phyloP scores from a whole-genome alignment of 148 eudicot genomes.

The Rhododendron henanense region DNA sequence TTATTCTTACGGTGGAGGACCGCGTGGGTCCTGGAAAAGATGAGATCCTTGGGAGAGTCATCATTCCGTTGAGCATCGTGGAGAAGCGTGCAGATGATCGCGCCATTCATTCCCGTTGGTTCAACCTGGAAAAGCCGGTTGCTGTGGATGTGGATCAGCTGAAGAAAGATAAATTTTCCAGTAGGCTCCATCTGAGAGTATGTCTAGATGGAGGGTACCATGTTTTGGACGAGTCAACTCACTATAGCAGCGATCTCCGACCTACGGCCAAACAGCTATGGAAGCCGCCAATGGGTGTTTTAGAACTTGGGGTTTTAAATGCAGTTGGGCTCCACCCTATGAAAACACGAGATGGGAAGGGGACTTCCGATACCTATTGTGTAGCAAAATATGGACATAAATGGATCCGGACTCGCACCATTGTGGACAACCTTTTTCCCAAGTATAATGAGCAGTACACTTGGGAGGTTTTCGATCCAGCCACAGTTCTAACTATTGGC shows the following conservation, averaged over 20 bases:
- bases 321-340: slow-evolving; percentile 90
- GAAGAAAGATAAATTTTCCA: slow-evolving; percentile 84
- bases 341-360: slow-evolving; percentile 85
- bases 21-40: slow-evolving; percentile 95
- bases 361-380: slow-evolving; percentile 94
- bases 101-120: slow-evolving; percentile 84
- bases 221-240: slow-evolving; percentile 95
- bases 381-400: slow-evolving; percentile 96
- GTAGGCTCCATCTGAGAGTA: slow-evolving; percentile 72
- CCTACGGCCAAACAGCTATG: slow-evolving; percentile 94
- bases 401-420: slow-evolving; percentile 88
- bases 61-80: slow-evolving; percentile 60
- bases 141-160: slow-evolving; percentile 76
- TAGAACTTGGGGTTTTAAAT: slow-evolving; percentile 79
- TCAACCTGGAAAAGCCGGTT: slow-evolving; percentile 82
- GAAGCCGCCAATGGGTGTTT: slow-evolving; percentile 80
- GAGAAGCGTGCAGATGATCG: slow-evolving; percentile 93
- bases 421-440: slow-evolving; percentile 72
- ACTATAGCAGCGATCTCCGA: slow-evolving; percentile 88
- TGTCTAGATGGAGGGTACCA: slow-evolving; percentile 99
- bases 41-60: slow-evolving; percentile 82
- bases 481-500: slow-evolving; percentile 86
- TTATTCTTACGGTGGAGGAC: slow-evolving; percentile 82
- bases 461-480: slow-evolving; percentile 97
- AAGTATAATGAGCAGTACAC: slow-evolving; percentile 96